A percentile compares a stretch with the other conserved stretches of the same genome.
These are phyloP conservation scores for Durusdinium trenchii DNA, from an alignment of 73 alveolate species.

Conservation along the genomic window DNA sequence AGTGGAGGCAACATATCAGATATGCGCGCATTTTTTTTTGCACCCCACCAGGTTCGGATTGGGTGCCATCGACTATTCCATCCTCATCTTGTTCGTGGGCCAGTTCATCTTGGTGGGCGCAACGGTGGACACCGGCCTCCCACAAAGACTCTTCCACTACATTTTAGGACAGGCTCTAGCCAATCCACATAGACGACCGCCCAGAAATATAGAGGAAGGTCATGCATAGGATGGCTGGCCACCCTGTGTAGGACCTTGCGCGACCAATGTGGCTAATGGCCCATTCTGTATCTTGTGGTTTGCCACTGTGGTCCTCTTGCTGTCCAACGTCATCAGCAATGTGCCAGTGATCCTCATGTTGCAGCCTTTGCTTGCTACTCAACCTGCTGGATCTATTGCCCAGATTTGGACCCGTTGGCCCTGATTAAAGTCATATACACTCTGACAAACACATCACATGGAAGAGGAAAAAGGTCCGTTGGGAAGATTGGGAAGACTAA, in stretches of 20 bases:
- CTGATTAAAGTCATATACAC: no score
- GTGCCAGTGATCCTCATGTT: slow-evolving; percentile 41
- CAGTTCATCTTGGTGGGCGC: slow-evolving; percentile 39
- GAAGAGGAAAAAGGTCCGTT: no score
- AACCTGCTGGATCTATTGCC: background rate
- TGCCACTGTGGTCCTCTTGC: slow-evolving; percentile 16
- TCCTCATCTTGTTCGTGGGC: background rate
- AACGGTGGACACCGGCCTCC: slow-evolving; percentile 51
- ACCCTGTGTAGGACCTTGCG: no score
- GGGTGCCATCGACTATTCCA: slow-evolving; percentile 50
- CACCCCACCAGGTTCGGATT: background rate
- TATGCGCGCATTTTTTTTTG: no score
- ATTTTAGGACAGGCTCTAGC: no score
- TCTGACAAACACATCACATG: no score
- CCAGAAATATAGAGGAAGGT: no score
- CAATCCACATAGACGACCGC: no score
- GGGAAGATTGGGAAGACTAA: no score
- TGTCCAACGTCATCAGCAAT: slow-evolving; percentile 51
- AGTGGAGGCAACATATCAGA: no score
- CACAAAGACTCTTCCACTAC: background rate
- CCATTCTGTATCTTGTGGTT: slow-evolving; percentile 25
- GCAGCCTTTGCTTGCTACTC: slow-evolving; percentile 20
- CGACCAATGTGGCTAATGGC: background rate
- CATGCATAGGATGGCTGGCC: no score
- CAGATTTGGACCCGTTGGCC: slow-evolving; percentile 16